phyloP scores from a whole-genome alignment of 768 basidiomycete species.

The Rhizopogon sp. region DNA sequence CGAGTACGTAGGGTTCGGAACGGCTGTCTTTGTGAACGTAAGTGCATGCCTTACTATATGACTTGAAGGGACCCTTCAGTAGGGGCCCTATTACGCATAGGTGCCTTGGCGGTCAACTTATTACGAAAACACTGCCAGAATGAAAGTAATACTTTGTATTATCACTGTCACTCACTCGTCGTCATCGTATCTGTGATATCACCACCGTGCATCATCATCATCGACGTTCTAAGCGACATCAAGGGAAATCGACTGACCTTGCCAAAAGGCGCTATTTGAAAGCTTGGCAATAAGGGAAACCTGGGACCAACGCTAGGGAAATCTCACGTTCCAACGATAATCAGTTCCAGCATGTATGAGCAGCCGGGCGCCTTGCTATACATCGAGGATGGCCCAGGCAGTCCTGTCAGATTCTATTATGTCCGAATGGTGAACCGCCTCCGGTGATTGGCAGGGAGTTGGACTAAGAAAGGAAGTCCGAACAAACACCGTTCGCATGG shows the following conservation, averaged over 20 bases:
- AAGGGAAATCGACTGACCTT: not conserved
- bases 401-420: not conserved
- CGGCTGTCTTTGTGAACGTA: not conserved
- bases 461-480: not conserved
- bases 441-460: not conserved
- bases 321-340: not conserved
- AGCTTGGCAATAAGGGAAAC: not conserved
- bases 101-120: too few relatives aligned
- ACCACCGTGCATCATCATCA: not conserved
- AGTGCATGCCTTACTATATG: too few relatives aligned
- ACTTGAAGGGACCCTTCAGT: too few relatives aligned
- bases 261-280: not conserved
- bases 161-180: too few relatives aligned
- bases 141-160: too few relatives aligned
- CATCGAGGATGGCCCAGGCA: not conserved
- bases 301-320: not conserved
- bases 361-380: not conserved
- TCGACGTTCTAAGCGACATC: not conserved
- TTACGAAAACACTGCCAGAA: too few relatives aligned
- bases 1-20: not conserved
- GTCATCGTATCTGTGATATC: too few relatives aligned
- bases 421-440: not conserved
- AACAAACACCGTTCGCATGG: slow-evolving; percentile 2
- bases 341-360: not conserved
- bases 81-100: too few relatives aligned